Conservation (phyloP, 306 rosid species). For the Pyrus communis region DNA sequence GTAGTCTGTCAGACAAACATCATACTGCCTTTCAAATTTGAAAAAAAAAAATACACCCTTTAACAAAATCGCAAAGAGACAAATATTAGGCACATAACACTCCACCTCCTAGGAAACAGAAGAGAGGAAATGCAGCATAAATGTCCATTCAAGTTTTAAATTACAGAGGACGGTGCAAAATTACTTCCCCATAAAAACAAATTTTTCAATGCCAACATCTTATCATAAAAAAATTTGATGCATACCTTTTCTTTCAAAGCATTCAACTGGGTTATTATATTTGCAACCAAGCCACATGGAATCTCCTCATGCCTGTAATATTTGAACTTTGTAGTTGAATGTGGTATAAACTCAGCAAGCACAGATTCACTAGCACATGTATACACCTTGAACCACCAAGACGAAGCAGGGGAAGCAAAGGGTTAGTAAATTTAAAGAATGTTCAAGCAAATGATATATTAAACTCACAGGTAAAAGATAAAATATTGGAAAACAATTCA, state of each 20-base stretch:
- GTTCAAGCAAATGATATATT: neutral
- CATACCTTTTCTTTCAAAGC: slow-evolving; percentile 44
- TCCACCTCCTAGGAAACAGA: neutral
- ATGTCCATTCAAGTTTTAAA: neutral
- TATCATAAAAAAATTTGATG: neutral
- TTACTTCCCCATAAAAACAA: neutral
- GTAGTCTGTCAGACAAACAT: slow-evolving; percentile 10
- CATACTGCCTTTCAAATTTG: slow-evolving; percentile 1
- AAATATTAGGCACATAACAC: neutral
- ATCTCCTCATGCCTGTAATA: slow-evolving; percentile 27
- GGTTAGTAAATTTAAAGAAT: neutral
- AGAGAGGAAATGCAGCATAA: neutral
- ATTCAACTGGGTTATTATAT: slow-evolving; percentile 24
- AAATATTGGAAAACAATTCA: neutral
- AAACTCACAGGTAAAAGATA: neutral
- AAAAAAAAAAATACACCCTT: neutral
- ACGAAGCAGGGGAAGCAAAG: neutral
- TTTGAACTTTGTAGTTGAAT: slow-evolving; percentile 64
- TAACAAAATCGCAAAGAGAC: neutral
- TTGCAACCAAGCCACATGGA: slow-evolving; percentile 17
- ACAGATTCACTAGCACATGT: slow-evolving; percentile 68
- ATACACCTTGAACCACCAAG: slow-evolving; percentile 52
- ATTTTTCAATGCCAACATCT: neutral
- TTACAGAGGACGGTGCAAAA: neutral
- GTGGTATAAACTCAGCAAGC: slow-evolving; percentile 50